Base-by-base conservation (phyloP, 2,329 filamentous ascomycete species). In the Celoporthe dispersa region DNA sequence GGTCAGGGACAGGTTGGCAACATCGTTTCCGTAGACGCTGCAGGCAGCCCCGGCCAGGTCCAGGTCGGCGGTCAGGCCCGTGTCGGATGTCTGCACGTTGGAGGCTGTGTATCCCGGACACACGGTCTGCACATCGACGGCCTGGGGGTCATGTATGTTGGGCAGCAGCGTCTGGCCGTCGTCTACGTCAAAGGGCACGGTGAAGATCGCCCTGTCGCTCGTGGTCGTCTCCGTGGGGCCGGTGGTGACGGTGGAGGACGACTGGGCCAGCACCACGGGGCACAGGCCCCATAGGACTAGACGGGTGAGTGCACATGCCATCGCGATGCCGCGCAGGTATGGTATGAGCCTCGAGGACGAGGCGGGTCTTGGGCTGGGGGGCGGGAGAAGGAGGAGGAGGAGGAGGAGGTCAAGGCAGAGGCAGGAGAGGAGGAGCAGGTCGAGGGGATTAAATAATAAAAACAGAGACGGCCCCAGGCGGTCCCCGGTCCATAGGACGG, bases 1-100 rank as follows among this genome's bases (percentile, higher is more conserved):
- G 2, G 73, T 68, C 31, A 80, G 67, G 53, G 72, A 75, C 31
- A 80, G 71, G 44, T 75, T 73, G n/a, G 89, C 84, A 44, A 96
- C 82, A 76, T 97, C 93, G 2, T 84, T 90, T 0, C 93, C 92
- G 73, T 94, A 95, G 25, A 88, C 86, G 79, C 94, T 91, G 81
- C 93, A 95, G 6, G 89, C 84, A 14, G 83, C 75, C 0, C 92
- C 92, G 5, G 90, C 90, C 25, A 96, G 84, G 1, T 79, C 84
- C 53, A 97, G 83, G 73, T 91, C 87, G 1, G 92, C 93, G 0
- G 87, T 91, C 68, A 95, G 79, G 4, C 87, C 87, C 55, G 82
- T 83, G 44, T 79, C 76, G 0, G 82, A 86, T 61, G 84, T 80
- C 68, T 82, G 77, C 16, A 93, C 82, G 76, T 92, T 89, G 33